Percentiles rank a stretch among this genome's conserved stretches.
Evolutionary conservation across 2,329 filamentous ascomycete species (phyloP).

Genomic region (Chaetomiaceae sp.): DNA sequence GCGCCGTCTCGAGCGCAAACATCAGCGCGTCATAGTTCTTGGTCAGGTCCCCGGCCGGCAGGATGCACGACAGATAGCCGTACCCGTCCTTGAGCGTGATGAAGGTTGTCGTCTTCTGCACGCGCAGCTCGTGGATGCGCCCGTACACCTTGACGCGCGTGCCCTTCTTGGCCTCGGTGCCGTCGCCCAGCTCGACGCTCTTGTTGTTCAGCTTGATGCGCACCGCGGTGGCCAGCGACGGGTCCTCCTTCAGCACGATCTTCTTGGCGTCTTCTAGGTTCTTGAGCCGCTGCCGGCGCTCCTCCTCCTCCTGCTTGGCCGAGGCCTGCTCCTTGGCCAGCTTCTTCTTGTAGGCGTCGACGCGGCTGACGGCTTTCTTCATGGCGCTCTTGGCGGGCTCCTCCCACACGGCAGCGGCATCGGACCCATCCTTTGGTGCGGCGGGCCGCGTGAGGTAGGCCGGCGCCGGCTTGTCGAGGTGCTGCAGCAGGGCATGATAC

Average conservation of each 20-base stretch:
- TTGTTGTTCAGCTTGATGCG: conserved; percentile 73
- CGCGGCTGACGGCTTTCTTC: conserved; percentile 76
- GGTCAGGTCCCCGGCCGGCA: conserved; percentile 70
- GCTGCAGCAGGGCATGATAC: conserved; percentile 70
- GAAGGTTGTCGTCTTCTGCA: conserved; percentile 82
- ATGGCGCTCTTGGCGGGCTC: conserved; percentile 75
- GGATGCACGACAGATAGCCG: conserved; percentile 77
- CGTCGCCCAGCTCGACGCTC: conserved; percentile 54
- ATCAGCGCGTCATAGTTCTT: conserved; percentile 90
- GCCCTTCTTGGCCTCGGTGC: conserved; percentile 50
- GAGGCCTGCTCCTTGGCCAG: conserved; percentile 70
- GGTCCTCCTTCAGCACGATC: conserved; percentile 65
- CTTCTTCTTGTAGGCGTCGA: conserved; percentile 79
- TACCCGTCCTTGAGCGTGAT: conserved; percentile 83
- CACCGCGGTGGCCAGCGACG: conserved; percentile 67
- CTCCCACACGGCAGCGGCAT: conserved; percentile 68
- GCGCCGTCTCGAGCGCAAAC: conserved; percentile 80
- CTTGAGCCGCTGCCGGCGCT: conserved; percentile 64
- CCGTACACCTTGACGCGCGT: conserved; percentile 76
- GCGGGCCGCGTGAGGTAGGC: conserved; percentile 65
- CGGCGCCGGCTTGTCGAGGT: conserved; percentile 52
- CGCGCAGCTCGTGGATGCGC: conserved; percentile 73
- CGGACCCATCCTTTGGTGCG: conserved; percentile 54
- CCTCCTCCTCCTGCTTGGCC: conserved; percentile 67
- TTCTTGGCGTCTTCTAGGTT: conserved; percentile 78